These are phyloP conservation scores for Mortierella sp. DNA, from an alignment of 371 early-diverging fungal species.

Conservation along the genomic window DNA sequence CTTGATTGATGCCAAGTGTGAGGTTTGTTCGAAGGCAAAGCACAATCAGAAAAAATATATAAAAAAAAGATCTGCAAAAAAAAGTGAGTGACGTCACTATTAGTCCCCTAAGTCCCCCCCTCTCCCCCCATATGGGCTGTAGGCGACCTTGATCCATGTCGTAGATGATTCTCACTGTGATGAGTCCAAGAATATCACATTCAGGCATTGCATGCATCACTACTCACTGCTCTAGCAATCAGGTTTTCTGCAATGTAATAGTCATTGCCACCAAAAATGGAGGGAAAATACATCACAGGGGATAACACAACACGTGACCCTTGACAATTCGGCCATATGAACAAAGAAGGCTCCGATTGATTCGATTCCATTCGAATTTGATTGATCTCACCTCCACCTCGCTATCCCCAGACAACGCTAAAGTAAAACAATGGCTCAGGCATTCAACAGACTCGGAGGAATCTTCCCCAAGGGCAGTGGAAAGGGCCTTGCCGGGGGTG, in stretches of 20 bases:
- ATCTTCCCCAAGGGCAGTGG: conserved; percentile 75
- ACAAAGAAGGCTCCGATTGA: conserved; percentile 8
- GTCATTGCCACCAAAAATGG: background rate
- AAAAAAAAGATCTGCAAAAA: background rate
- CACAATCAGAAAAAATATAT: background rate
- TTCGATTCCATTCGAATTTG: conserved; percentile 14
- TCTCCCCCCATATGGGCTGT: too few relatives aligned
- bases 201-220: too few relatives aligned
- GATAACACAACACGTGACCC: background rate
- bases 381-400: conserved; percentile 4
- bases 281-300: background rate
- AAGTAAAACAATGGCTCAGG: conserved; percentile 59
- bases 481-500: conserved; percentile 74
- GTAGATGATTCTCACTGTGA: too few relatives aligned
- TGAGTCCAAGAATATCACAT: too few relatives aligned
- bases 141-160: too few relatives aligned
- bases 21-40: conserved; percentile 1
- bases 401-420: background rate
- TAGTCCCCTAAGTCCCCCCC: too few relatives aligned
- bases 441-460: conserved; percentile 72
- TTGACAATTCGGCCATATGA: background rate
- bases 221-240: too few relatives aligned
- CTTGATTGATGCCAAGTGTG: conserved; percentile 8
- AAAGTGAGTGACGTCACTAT: background rate
- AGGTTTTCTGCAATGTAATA: too few relatives aligned